These are phyloP conservation scores for Thelonectria rubi DNA, from an alignment of 2,329 filamentous ascomycete genomes.

Conservation along the genomic window DNA sequence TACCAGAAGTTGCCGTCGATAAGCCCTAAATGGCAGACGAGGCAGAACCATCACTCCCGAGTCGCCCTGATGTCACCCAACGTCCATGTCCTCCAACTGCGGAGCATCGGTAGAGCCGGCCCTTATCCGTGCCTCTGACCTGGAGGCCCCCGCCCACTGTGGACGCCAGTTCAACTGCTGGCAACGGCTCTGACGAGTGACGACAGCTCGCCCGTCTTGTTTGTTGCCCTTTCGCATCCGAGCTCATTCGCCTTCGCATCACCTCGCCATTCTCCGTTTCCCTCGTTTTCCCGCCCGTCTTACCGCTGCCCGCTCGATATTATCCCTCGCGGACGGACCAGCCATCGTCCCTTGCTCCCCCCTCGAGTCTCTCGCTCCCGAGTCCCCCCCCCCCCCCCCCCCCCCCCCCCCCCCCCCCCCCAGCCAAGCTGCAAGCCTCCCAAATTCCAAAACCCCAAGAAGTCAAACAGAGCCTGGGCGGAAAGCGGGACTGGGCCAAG, in stretches of 20 bases:
- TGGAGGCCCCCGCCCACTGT: constrained; percentile 19
- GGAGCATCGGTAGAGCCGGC: constrained; percentile 30
- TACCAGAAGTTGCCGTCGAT: background rate
- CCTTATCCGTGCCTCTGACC: constrained; percentile 11
- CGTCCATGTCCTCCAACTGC: constrained; percentile 22
- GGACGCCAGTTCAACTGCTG: constrained; percentile 9
- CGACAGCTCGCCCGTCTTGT: constrained; percentile 11
- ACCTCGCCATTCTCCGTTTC: background rate
- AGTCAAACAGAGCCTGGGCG: background rate
- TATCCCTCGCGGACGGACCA: constrained; percentile 1
- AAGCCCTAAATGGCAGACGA: constrained; percentile 5
- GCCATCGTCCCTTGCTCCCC: constrained; percentile 1
- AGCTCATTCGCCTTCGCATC: background rate
- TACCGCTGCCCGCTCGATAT: background rate
- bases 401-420: too few relatives aligned
- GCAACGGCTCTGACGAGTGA: constrained; percentile 22
- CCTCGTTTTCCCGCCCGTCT: background rate
- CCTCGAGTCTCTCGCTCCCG: background rate
- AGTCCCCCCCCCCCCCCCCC: background rate
- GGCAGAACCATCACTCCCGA: constrained; percentile 6
- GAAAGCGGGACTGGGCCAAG: constrained; percentile 28
- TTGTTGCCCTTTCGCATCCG: constrained; percentile 1
- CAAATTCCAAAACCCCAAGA: background rate
- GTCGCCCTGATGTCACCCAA: constrained; percentile 27
- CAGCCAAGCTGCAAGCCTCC: background rate